Evolutionary conservation across 176 grass and related monocot genomes (phyloP), one percentile per base, ranked within the genome.

Genomic region (Avena insularis): DNA sequence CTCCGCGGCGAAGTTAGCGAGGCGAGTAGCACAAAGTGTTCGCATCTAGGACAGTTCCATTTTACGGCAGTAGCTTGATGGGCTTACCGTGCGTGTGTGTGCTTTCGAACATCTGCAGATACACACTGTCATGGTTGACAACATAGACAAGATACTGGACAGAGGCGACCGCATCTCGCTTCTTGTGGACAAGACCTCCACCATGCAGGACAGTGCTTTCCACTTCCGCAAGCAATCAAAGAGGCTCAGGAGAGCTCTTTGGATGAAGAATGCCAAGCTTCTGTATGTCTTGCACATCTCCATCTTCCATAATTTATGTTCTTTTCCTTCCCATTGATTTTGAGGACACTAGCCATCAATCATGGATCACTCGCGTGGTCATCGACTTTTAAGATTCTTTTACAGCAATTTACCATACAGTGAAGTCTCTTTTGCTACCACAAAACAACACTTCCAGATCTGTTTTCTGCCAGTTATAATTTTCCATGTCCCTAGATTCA

Each of bases 211-310:
- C 78, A 89, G 95, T 36, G 21, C 91, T 9, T 98, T 95, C 58
- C 95, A 98, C 83, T 98, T 98, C 81, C 88, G 86, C 58, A 98
- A 98, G 72, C 95, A 98, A 66, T 98, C 95, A 57, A 95, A 86
- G 81, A 92, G 91, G 66, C 95, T 98, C 63, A 85, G 86, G 10
- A 90, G 86, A 87, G 91, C 93, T 74, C 93, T 98, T 54, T 95
- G 95, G 93, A 93, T 98, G 91, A 98, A 98, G 86, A 98, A 98
- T 67, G 93, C 82, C 72, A 98, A 98, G 85, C 95, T 98, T 91
- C 58, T 98, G 95, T 98, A 89, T 90, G 91, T 73, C 11, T 11
- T 50, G 12, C 50, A 79, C 58, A 61, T 64, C 59, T 31, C 12
- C 9, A 27, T 60, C 71, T 49, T 76, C 21, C 9, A 3, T 59